Base-by-base conservation (phyloP, 2,329 filamentous ascomycete species). In the Trichoderma brevicompactum region DNA sequence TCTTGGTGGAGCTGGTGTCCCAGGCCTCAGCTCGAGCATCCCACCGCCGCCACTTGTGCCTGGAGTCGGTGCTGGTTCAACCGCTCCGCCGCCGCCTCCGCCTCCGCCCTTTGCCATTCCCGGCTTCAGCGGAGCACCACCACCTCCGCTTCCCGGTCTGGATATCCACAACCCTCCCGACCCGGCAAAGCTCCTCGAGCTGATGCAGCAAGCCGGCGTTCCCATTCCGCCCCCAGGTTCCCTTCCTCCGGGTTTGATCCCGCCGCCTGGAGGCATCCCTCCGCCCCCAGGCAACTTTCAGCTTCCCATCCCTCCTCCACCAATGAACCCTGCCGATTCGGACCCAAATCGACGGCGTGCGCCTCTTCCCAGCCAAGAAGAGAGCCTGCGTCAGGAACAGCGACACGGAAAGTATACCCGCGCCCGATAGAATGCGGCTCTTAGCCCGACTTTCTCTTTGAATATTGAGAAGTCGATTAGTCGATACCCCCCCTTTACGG, bases 331-430 rank as follows among this genome's bases (percentile, higher is more conserved):
- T 17, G 69, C 68, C 44, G 71, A 73, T 5, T 74, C 66, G 59
- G 73, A 76, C 65, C 73, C 72, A 23, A 76, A 72, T 40, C 74
- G 78, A 5, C 79, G 87, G 17, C 83, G 90, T 67, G 91, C 85
- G 6, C 92, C 91, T 8, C 78, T 96, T 49, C 92, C 92, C 0
- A 94, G 91, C 74, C 92, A 96, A 77, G 87, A 91, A 73, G 92
- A 95, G 74, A 94, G 91, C 70, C 78, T 96, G 70, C 86, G 89
- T 70, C 87, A 89, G 76, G 91, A 94, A 77, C 92, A 94, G 81
- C 85, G 84, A 64, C 81, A 81, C 62, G 87, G 87, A 3, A 82
- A 88, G 68, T 89, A 87, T 71, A 89, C 85, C 15, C 77, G 84
- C 56, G 74, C 80, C 32, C 78, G 82, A 54, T 86, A 82, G 71